phyloP scores from a whole-genome alignment of 768 basidiomycete species.

The Macrolepiota albuminosa region DNA sequence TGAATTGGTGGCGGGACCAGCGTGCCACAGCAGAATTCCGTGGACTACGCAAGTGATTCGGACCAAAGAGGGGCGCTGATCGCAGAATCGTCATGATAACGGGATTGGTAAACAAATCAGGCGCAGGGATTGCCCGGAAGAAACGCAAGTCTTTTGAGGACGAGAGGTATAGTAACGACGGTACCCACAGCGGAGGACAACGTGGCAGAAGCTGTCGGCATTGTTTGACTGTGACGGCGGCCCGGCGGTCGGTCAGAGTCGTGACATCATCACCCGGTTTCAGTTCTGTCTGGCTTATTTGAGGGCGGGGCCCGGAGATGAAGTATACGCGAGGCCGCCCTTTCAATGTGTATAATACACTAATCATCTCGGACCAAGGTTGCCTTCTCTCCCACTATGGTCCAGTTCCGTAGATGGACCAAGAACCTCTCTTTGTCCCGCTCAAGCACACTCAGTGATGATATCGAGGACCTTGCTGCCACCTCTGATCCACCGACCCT shows the following conservation, averaged over 20 bases:
- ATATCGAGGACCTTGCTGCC: conserved; percentile 10
- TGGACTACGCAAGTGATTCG: neutral
- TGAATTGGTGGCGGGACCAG: neutral
- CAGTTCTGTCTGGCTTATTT: conserved; percentile 2
- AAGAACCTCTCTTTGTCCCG: conserved; percentile 6
- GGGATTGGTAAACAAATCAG: too few species aligned
- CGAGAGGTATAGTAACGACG: too few species aligned
- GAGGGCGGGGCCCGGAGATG: neutral
- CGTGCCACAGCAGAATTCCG: neutral
- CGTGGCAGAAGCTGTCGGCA: neutral
- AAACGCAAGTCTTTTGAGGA: neutral
- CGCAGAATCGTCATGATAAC: neutral
- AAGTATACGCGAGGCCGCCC: neutral
- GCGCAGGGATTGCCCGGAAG: neutral
- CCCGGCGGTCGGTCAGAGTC: neutral
- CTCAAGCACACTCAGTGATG: conserved; percentile 13
- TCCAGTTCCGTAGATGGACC: conserved; percentile 6
- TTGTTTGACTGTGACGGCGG: too few species aligned
- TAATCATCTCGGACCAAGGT: neutral
- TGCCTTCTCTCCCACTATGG: conserved; percentile 2
- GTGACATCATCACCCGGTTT: conserved; percentile 13
- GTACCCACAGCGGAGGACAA: neutral
- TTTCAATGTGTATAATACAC: conserved; percentile 2
- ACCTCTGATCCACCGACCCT: conserved; percentile 21
- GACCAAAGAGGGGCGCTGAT: neutral